Percentiles rank a stretch among this genome's conserved stretches.
phyloP scores from a whole-genome alignment of 2,329 filamentous ascomycete genomes.

The Hymenotorrendiella dingleyae region DNA sequence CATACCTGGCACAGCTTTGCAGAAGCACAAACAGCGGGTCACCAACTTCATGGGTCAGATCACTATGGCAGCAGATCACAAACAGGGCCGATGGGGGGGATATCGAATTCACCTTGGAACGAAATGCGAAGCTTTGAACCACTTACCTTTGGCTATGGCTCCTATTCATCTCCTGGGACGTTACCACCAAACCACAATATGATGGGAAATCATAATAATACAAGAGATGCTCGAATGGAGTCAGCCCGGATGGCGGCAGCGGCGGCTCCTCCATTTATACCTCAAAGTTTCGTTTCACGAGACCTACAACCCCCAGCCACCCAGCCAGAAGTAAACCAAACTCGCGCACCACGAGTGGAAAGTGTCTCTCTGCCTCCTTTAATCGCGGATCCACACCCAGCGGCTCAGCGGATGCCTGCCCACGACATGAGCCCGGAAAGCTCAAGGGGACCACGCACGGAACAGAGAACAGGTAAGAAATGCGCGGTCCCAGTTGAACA shows the following conservation, averaged over 20 bases:
- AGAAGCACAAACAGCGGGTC: conserved; percentile 6
- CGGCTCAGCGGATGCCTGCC: too few species aligned
- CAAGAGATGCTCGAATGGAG: neutral
- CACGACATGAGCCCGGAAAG: too few species aligned
- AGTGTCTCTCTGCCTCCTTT: too few species aligned
- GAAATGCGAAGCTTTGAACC: conserved; percentile 12
- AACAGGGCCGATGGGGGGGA: conserved; percentile 9
- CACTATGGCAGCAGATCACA: conserved; percentile 4
- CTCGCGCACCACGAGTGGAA: too few species aligned
- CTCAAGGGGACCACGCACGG: neutral
- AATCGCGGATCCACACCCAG: too few species aligned
- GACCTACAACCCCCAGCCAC: neutral
- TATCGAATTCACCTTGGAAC: conserved; percentile 10
- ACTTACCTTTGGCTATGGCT: conserved; percentile 10
- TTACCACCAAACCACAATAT: neutral
- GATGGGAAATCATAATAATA: neutral
- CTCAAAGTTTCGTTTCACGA: neutral
- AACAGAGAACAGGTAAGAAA: neutral
- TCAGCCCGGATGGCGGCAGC: conserved; percentile 1
- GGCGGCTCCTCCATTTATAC: neutral
- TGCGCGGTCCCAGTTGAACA: neutral
- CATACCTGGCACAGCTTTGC: conserved; percentile 13
- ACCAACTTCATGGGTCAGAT: conserved; percentile 5
- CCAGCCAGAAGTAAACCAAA: neutral
- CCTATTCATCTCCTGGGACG: neutral